These are phyloP conservation scores for Cryptosporidium viatorum DNA, from an alignment of 169 alveolate species.

Conservation along the genomic window DNA sequence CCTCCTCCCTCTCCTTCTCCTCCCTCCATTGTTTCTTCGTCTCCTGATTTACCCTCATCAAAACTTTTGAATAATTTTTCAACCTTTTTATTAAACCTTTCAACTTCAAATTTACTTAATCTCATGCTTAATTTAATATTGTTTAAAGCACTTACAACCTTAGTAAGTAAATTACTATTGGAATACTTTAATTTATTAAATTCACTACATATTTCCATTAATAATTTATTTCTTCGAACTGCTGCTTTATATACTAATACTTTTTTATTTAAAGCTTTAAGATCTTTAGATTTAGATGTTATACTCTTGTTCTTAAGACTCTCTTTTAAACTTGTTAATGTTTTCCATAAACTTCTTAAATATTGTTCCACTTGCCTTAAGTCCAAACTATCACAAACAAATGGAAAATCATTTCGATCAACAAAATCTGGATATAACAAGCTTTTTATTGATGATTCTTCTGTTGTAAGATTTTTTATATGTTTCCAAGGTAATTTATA, in stretches of 20 bases:
- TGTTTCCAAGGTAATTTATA: constrained; percentile 31
- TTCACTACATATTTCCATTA: background rate
- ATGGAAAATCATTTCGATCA: background rate
- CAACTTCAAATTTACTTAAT: background rate
- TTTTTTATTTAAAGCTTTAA: background rate
- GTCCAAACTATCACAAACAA: background rate
- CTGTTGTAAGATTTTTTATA: background rate
- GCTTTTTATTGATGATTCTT: background rate
- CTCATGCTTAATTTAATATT: background rate
- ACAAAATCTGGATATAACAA: background rate
- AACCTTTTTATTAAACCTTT: background rate
- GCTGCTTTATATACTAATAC: background rate
- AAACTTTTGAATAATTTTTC: background rate
- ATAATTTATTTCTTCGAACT: background rate
- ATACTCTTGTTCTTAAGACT: background rate
- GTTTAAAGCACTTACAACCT: background rate
- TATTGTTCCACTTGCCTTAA: background rate
- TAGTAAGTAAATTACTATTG: background rate
- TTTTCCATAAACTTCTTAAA: background rate
- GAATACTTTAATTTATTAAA: background rate
- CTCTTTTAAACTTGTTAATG: background rate
- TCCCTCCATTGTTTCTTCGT: too few relatives aligned
- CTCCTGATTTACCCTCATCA: background rate
- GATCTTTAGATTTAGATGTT: background rate
- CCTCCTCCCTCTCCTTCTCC: background rate